These are phyloP conservation scores for Rossbeevera mucosa DNA, from an alignment of 768 basidiomycete genomes.

Conservation along the genomic window DNA sequence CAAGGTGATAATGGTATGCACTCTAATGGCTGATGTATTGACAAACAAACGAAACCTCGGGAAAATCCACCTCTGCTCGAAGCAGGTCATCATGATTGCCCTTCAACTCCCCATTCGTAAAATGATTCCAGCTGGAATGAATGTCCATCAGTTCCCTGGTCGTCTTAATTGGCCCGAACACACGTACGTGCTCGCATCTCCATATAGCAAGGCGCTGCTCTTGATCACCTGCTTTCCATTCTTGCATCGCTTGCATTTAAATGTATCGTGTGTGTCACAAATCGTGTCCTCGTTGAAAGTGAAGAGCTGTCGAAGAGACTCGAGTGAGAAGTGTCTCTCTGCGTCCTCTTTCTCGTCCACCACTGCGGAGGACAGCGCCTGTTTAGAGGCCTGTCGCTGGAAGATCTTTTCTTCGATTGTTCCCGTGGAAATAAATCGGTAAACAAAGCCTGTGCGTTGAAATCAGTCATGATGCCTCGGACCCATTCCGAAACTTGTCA, in stretches of 20 bases:
- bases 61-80: conserved; percentile 78
- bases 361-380: conserved; percentile 94
- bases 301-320: conserved; percentile 87
- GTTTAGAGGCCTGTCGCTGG: conserved; percentile 94
- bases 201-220: conserved; percentile 83
- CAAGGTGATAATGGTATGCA: not conserved
- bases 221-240: conserved; percentile 82
- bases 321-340: conserved; percentile 90
- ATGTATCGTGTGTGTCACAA: conserved; percentile 96
- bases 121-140: conserved; percentile 87
- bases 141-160: not conserved
- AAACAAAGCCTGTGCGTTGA: conserved; percentile 80
- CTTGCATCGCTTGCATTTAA: conserved; percentile 92
- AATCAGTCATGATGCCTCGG: not conserved
- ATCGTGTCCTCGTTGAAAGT: conserved; percentile 80
- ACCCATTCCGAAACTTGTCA: conserved; percentile 23
- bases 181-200: conserved; percentile 95
- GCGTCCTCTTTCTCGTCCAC: conserved; percentile 96
- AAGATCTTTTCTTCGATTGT: conserved; percentile 99
- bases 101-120: conserved; percentile 80
- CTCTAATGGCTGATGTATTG: conserved; percentile 87
- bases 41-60: conserved; percentile 92
- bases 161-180: conserved; percentile 1
- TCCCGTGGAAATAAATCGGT: conserved; percentile 94
- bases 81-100: conserved; percentile 95